These are phyloP conservation scores for Penicillium sp. DNA, from an alignment of 2,329 filamentous ascomycete species.

Conservation along the genomic window DNA sequence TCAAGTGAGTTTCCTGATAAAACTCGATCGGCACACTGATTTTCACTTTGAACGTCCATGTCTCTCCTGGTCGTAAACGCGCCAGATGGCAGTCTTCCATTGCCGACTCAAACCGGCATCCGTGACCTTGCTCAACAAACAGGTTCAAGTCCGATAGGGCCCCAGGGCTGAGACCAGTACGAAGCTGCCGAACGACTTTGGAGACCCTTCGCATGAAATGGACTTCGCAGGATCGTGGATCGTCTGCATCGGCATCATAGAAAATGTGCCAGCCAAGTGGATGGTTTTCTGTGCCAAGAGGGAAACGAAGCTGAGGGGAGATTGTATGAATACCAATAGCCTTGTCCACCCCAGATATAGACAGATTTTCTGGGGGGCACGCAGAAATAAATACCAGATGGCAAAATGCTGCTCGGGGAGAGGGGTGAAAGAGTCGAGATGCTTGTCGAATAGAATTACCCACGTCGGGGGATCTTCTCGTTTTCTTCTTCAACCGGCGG, in stretches of 20 bases:
- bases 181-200: constrained; percentile 25
- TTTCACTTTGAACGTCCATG: constrained; percentile 28
- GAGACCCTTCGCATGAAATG: constrained; percentile 22
- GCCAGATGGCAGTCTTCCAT: constrained; percentile 16
- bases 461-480: constrained; percentile 7
- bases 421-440: constrained; percentile 21
- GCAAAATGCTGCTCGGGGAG: constrained; percentile 25
- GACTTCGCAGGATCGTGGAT: constrained; percentile 7
- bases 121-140: constrained; percentile 18
- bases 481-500: constrained; percentile 10
- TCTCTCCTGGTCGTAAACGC: constrained; percentile 30
- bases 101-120: constrained; percentile 22
- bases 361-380: constrained; percentile 13
- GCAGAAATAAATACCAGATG: constrained; percentile 35
- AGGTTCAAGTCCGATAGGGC: constrained; percentile 23
- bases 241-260: constrained; percentile 16
- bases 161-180: constrained; percentile 28
- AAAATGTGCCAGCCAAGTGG: constrained; percentile 30
- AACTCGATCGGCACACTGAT: constrained; percentile 18
- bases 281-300: constrained; percentile 10
- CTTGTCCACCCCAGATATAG: constrained; percentile 19
- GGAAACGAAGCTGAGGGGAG: constrained; percentile 24
- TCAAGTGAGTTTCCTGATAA: not conserved
- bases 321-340: constrained; percentile 34
- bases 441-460: constrained; percentile 23